A percentile compares a stretch with the other conserved stretches of the same genome.
These are phyloP conservation scores for Cladosporium cucumerinum DNA, from an alignment of 2,329 filamentous ascomycete species.

Conservation along the genomic window DNA sequence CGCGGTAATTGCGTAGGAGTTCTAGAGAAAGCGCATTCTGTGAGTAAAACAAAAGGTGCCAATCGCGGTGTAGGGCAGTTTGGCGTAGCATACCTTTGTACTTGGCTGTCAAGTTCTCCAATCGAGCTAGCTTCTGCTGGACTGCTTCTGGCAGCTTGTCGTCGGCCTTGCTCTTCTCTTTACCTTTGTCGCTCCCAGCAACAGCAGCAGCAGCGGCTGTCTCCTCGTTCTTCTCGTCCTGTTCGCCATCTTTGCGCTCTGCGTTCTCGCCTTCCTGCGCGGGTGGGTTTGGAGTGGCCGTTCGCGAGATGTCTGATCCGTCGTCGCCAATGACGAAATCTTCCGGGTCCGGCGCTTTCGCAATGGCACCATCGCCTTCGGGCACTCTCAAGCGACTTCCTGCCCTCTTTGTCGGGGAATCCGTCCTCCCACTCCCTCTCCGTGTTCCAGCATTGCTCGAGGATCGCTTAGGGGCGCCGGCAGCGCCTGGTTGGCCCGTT, in stretches of 20 bases:
- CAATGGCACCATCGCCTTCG: conserved; percentile 30
- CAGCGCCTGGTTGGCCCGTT: conserved; percentile 27
- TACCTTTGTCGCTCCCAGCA: conserved; percentile 25
- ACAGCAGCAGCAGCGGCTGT: conserved; percentile 29
- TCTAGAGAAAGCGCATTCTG: conserved; percentile 51
- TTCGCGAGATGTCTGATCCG: conserved; percentile 60
- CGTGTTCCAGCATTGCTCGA: conserved; percentile 45
- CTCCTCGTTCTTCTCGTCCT: conserved; percentile 31
- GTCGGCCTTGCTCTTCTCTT: conserved; percentile 26
- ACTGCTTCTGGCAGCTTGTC: conserved; percentile 70
- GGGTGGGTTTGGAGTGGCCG: conserved; percentile 54
- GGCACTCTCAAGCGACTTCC: conserved; percentile 26
- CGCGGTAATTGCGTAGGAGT: conserved; percentile 83
- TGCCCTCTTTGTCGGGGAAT: conserved; percentile 29
- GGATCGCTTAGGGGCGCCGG: conserved; percentile 33
- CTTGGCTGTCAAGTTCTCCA: conserved; percentile 85
- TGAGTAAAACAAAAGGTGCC: conserved; percentile 30
- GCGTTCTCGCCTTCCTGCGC: conserved; percentile 36
- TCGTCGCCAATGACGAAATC: conserved; percentile 87
- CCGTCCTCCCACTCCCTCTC: conserved; percentile 40
- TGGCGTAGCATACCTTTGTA: conserved; percentile 65
- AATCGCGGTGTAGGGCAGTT: conserved; percentile 25
- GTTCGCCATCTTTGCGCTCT: conserved; percentile 32
- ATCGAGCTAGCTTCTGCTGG: conserved; percentile 69
- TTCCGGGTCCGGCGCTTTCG: conserved; percentile 71